Base-by-base conservation (phyloP, 768 basidiomycete species). In the Kwoniella sp. region DNA sequence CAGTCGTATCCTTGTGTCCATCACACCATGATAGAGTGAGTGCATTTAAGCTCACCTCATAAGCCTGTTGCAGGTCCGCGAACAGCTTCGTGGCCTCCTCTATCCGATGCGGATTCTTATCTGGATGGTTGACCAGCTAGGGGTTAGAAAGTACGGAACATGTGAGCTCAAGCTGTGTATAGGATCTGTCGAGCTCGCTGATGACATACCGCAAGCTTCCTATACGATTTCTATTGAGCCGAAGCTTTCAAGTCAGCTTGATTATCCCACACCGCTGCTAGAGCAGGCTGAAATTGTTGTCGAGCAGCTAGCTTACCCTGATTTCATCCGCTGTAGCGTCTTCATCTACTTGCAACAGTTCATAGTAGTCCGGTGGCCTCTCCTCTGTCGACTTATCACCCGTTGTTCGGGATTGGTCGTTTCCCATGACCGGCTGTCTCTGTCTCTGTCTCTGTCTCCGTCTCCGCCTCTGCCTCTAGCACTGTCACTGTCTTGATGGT, bases 31-130 rank as follows among this genome's bases (percentile, higher is more conserved):
- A 38, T 13, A 23, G 45, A 29, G 15, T 22, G 12, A 28, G 25
- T 56, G 48, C 25, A 47, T 51, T 11, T 20, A 26, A 25, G 76
- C 85, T 56, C 68, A 90, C 93, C 85, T 98, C 96, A 74, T 98
- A 98, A 3, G 96, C 96, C 74, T 95, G 91, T 73, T 98, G 96
- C 8, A 99, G 82, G 20, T 86, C 82, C 1, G 94, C 89, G 76
- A 98, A 99, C 13, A 89, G 86, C 71, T 89, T 84, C 0, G 93
- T 98, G 0, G 96, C 88, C 38, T 87, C 91, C 68, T 95, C 92
- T 2, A 90, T 79, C 73, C 95, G 88, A 67, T 88, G 84, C 52
- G 85, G 83, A 74, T 97, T 97, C 82, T 97, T 83, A 73, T 83
- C 83, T 4, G 82, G 81, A 66, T 83, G 82, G 47, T 81, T 73